A percentile compares a stretch with the other conserved stretches of the same genome.
Evolutionary conservation across 169 alveolate species (phyloP).

Genomic region (Babesia gibsoni): DNA sequence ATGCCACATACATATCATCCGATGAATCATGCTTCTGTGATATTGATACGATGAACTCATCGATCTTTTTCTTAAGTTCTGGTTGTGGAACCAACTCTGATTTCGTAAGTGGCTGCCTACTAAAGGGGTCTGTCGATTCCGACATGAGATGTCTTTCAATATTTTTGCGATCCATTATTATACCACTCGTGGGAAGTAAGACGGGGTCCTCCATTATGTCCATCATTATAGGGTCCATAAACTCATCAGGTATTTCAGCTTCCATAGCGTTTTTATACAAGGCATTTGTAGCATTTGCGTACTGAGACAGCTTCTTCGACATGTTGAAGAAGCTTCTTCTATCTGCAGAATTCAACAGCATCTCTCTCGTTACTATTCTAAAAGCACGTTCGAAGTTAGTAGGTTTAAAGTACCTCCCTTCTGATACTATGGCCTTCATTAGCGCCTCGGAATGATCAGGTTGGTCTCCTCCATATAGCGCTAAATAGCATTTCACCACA

Average conservation of each 20-base stretch:
- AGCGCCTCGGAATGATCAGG: slow-evolving; percentile 27
- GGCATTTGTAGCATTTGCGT: slow-evolving; percentile 61
- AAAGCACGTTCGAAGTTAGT: slow-evolving; percentile 72
- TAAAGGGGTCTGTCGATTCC: slow-evolving; percentile 91
- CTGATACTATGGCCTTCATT: slow-evolving; percentile 65
- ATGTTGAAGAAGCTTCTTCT: slow-evolving; percentile 34
- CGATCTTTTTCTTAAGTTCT: slow-evolving; percentile 81
- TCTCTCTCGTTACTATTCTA: slow-evolving; percentile 76
- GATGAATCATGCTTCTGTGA: slow-evolving; percentile 25
- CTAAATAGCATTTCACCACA: slow-evolving; percentile 70
- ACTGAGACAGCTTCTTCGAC: slow-evolving; percentile 36
- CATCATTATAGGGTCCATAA: slow-evolving; percentile 87
- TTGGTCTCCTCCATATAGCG: slow-evolving; percentile 53
- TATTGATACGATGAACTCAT: slow-evolving; percentile 59
- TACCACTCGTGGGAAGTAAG: slow-evolving; percentile 85
- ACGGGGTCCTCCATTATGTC: slow-evolving; percentile 92
- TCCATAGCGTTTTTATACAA: slow-evolving; percentile 47
- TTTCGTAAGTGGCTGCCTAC: slow-evolving; percentile 85
- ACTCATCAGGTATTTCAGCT: slow-evolving; percentile 87
- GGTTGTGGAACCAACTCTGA: slow-evolving; percentile 85
- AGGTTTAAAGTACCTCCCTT: slow-evolving; percentile 79
- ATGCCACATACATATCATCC: slow-evolving; percentile 8
- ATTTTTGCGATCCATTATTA: slow-evolving; percentile 84
- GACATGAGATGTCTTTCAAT: slow-evolving; percentile 89
- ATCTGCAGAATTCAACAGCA: slow-evolving; percentile 53